A percentile compares a stretch with the other conserved stretches of the same genome.
phyloP scores from a whole-genome alignment of 495 filamentous ascomycete genomes.

The Pyronema omphalodes region DNA sequence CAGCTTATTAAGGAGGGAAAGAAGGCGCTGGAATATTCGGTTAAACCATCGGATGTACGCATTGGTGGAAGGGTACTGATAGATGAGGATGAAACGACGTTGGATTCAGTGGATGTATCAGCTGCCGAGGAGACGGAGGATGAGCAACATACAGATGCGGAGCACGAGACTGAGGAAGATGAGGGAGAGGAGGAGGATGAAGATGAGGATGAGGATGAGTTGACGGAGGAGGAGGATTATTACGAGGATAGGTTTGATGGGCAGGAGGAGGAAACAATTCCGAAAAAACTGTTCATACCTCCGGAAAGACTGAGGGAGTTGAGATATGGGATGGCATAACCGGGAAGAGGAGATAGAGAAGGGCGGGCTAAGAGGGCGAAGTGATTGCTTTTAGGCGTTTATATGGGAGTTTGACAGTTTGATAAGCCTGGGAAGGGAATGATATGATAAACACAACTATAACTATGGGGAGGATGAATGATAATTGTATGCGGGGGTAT shows the following conservation, averaged over 20 bases:
- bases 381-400: conserved; percentile 2
- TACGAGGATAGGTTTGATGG: background rate
- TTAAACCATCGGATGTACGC: conserved; percentile 57
- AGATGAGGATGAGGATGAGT: conserved; percentile 12
- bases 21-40: conserved; percentile 65
- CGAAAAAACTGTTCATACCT: too few relatives aligned
- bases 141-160: conserved; percentile 1
- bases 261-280: too few relatives aligned
- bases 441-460: too few relatives aligned
- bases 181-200: conserved; percentile 2
- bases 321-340: too few relatives aligned
- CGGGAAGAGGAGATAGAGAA: conserved; percentile 7
- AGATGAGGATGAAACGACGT: conserved; percentile 34
- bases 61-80: conserved; percentile 63
- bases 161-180: conserved; percentile 1
- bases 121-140: background rate
- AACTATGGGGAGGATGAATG: too few relatives aligned
- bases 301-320: too few relatives aligned
- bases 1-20: conserved; percentile 73
- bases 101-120: conserved; percentile 13
- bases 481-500: too few relatives aligned
- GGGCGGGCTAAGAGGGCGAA: conserved; percentile 5
- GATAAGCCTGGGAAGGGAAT: too few relatives aligned
- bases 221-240: conserved; percentile 12
- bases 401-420: conserved; percentile 1